Evolutionary conservation across 768 basidiomycete species (phyloP).

Genomic region (Lactifluus piperatus): DNA sequence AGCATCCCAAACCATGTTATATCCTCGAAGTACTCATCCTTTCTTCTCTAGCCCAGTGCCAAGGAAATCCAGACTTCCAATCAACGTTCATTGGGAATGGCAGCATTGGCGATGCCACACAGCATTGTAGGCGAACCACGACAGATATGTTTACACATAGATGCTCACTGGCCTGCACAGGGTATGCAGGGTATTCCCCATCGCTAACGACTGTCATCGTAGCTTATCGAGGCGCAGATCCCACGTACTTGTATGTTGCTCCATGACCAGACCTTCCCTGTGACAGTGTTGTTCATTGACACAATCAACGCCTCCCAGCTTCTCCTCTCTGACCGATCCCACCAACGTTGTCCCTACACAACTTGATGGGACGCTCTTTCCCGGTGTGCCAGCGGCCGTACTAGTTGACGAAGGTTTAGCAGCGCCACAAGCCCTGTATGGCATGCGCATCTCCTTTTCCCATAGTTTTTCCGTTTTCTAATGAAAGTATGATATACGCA

Average conservation of each 20-base stretch:
- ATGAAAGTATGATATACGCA: not conserved
- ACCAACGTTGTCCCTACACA: constrained; percentile 24
- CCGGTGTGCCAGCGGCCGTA: constrained; percentile 36
- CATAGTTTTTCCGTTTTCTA: not conserved
- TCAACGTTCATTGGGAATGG: constrained; percentile 43
- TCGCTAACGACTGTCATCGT: constrained; percentile 29
- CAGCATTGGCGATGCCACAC: constrained; percentile 35
- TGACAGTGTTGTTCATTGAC: not conserved
- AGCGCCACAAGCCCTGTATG: constrained; percentile 37
- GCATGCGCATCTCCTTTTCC: not conserved
- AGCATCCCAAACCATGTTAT: not conserved
- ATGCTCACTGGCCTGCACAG: constrained; percentile 23
- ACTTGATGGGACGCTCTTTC: constrained; percentile 38
- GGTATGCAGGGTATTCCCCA: constrained; percentile 48
- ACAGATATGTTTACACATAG: no score
- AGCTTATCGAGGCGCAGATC: constrained; percentile 33
- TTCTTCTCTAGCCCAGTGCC: constrained; percentile 32
- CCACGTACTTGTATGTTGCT: constrained; percentile 24
- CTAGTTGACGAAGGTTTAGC: constrained; percentile 41
- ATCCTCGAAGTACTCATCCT: not conserved
- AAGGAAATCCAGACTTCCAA: constrained; percentile 39
- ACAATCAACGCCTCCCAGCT: constrained; percentile 21
- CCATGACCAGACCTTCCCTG: not conserved
- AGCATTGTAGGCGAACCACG: constrained; percentile 32
- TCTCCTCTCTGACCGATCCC: constrained; percentile 36